These are phyloP conservation scores for Hypomyces rosellus DNA, from an alignment of 2,329 filamentous ascomycete genomes.

Conservation along the genomic window DNA sequence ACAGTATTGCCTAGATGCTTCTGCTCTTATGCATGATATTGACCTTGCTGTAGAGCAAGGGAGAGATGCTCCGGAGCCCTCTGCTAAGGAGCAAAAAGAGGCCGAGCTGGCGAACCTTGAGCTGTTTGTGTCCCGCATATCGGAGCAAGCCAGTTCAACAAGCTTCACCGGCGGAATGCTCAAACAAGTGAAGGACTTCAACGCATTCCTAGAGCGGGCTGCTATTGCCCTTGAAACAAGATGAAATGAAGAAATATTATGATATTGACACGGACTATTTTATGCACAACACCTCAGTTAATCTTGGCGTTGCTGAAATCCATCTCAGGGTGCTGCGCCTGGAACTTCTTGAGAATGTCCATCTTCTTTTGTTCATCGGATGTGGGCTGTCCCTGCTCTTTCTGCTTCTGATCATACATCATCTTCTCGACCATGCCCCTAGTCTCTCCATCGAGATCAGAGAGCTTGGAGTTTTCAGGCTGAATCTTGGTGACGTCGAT, in stretches of 20 bases:
- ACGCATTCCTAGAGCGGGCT: constrained; percentile 56
- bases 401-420: constrained; percentile 99
- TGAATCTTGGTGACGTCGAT: constrained; percentile 95
- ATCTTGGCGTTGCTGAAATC: constrained; percentile 68
- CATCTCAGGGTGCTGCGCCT: constrained; percentile 69
- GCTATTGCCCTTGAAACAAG: constrained; percentile 49
- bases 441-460: constrained; percentile 91
- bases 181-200: constrained; percentile 54
- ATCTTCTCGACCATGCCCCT: constrained; percentile 99
- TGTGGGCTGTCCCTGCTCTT: constrained; percentile 81
- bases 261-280: constrained; percentile 7
- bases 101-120: constrained; percentile 53
- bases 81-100: constrained; percentile 38
- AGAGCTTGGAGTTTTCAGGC: constrained; percentile 85
- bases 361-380: constrained; percentile 95
- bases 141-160: constrained; percentile 45
- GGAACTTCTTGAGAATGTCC: constrained; percentile 89
- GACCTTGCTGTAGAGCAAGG: constrained; percentile 51
- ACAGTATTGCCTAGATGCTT: constrained; percentile 45
- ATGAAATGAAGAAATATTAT: constrained; percentile 17
- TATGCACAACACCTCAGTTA: constrained; percentile 30
- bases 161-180: constrained; percentile 47
- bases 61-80: constrained; percentile 41
- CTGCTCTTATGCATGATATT: constrained; percentile 54
- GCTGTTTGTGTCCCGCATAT: constrained; percentile 47